Evolutionary conservation across 225 moss, liverwort and hornwort species (phyloP).

Genomic region (Pleurozium schreberi): DNA sequence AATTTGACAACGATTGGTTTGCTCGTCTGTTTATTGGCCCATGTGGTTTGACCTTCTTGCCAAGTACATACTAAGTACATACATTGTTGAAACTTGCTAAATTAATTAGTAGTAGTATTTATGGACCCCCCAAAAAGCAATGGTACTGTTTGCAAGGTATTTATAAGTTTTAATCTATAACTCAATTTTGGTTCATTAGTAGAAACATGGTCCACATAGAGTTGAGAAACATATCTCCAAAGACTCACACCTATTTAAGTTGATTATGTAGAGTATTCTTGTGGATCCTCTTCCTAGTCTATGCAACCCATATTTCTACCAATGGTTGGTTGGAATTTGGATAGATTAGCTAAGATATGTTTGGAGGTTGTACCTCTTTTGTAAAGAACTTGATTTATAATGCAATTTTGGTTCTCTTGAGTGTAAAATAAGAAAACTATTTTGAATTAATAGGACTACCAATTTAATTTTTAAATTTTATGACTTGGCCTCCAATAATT

Average conservation of each 20-base stretch:
- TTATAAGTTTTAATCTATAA: rapidly evolving
- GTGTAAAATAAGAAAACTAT: neutral
- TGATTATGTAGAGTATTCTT: rapidly evolving
- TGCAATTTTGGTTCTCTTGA: neutral
- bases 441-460: neutral
- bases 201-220: rapidly evolving
- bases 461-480: neutral
- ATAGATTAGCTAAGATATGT: neutral
- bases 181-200: rapidly evolving
- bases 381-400: neutral
- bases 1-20: neutral
- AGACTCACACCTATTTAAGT: neutral
- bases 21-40: rapidly evolving
- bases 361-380: neutral
- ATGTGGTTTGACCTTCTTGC: neutral
- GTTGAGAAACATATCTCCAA: neutral
- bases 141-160: neutral
- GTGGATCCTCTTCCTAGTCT: neutral
- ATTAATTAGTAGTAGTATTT: no score
- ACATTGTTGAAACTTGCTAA: no score
- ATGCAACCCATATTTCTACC: rapidly evolving
- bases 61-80: neutral
- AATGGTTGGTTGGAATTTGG: neutral
- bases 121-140: neutral
- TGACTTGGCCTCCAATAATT: neutral